Percentiles rank a stretch among this genome's conserved stretches.
Conservation (phyloP, 805 yeast genomes). For the Ogataea ganodermae region DNA sequence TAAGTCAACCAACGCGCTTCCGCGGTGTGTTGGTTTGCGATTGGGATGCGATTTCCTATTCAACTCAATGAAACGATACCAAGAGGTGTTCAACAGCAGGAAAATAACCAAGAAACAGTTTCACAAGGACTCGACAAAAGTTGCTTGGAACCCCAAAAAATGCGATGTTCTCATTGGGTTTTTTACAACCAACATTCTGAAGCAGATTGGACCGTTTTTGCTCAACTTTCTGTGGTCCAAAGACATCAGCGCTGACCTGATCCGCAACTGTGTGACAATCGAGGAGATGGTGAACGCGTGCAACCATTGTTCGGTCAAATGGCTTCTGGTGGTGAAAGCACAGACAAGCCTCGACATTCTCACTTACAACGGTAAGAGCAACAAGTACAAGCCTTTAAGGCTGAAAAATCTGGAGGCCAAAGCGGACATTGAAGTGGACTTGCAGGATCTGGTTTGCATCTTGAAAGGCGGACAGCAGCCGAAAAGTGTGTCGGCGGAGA, state of each 20-base stretch:
- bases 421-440: constrained; percentile 71
- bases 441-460: constrained; percentile 60
- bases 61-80: constrained; percentile 49
- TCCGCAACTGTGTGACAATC: constrained; percentile 43
- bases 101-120: constrained; percentile 35
- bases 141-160: constrained; percentile 54
- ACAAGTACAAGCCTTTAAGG: constrained; percentile 73
- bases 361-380: constrained; percentile 32
- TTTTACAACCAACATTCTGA: constrained; percentile 55
- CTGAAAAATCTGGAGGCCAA: constrained; percentile 62
- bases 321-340: constrained; percentile 79
- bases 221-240: constrained; percentile 68
- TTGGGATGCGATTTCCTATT: constrained; percentile 71
- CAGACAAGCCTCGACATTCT: constrained; percentile 38
- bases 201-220: constrained; percentile 63
- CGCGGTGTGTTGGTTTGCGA: constrained; percentile 83
- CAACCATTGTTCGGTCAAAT: constrained; percentile 65
- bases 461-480: constrained; percentile 32
- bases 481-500: constrained; percentile 10
- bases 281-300: constrained; percentile 74
- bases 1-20: constrained; percentile 34
- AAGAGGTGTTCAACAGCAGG: constrained; percentile 36
- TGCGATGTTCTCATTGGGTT: constrained; percentile 84
- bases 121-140: constrained; percentile 30
- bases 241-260: constrained; percentile 77